These are phyloP conservation scores for Symbiodinium pilosum DNA, from an alignment of 73 alveolate species.

Conservation along the genomic window DNA sequence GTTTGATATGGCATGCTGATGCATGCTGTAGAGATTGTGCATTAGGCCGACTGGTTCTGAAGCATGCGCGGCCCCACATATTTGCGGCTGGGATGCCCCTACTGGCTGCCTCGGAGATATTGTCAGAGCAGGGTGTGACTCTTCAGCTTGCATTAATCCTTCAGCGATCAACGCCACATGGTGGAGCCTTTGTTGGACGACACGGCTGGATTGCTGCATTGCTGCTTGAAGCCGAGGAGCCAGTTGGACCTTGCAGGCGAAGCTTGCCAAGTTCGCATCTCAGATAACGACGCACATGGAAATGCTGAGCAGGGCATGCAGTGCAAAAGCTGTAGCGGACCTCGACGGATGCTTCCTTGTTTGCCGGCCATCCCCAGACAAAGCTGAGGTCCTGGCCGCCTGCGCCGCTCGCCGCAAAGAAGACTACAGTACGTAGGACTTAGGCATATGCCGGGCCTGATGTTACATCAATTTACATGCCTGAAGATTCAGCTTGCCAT, in stretches of 20 bases:
- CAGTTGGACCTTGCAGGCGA: background rate
- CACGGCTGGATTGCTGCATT: too few relatives aligned
- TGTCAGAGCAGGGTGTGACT: background rate
- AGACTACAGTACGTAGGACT: background rate
- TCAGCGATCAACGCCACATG: background rate
- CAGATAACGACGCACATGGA: too few relatives aligned
- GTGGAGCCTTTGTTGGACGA: too few relatives aligned
- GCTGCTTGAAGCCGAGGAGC: background rate
- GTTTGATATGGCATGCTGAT: background rate
- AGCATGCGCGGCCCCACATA: conserved; percentile 75
- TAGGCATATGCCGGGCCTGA: background rate
- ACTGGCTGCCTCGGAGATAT: conserved; percentile 21
- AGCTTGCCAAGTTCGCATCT: background rate
- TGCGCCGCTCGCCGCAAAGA: conserved; percentile 45
- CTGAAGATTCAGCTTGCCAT: too few relatives aligned
- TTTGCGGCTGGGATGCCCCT: conserved; percentile 56
- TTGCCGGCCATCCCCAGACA: too few relatives aligned
- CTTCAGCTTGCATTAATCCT: background rate
- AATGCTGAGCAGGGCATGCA: too few relatives aligned
- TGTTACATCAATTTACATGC: too few relatives aligned
- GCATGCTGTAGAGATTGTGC: background rate
- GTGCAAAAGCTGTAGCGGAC: too few relatives aligned
- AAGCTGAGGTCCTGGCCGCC: conserved; percentile 30
- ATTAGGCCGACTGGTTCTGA: conserved; percentile 63
- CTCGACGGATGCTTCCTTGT: too few relatives aligned